Evolutionary conservation across 345 rosid genomes (phyloP).

Genomic region (Camelina sativa): DNA sequence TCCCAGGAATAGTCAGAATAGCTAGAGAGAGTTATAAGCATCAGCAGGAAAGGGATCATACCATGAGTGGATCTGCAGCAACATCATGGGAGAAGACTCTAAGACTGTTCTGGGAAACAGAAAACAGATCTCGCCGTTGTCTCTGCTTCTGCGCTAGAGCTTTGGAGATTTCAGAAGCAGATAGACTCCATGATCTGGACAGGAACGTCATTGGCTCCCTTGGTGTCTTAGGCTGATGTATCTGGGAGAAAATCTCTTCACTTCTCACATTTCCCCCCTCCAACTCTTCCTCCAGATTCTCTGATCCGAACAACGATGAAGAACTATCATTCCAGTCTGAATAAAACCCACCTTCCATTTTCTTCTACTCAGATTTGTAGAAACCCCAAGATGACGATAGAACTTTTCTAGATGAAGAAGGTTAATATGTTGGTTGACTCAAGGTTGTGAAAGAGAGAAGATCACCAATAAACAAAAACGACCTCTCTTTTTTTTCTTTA

Average conservation of each 20-base stretch:
- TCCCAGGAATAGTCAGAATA: neutral
- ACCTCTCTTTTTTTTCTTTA: conserved; percentile 14
- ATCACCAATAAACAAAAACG: conserved; percentile 4
- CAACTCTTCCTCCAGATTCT: conserved; percentile 57
- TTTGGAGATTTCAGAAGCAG: conserved; percentile 86
- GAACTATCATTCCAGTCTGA: conserved; percentile 44
- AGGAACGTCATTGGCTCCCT: conserved; percentile 89
- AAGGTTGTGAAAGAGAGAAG: conserved; percentile 5
- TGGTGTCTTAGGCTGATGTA: conserved; percentile 78
- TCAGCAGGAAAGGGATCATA: neutral
- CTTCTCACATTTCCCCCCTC: conserved; percentile 27
- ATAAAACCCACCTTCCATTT: conserved; percentile 59
- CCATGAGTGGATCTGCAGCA: conserved; percentile 34
- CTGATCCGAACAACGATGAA: conserved; percentile 45
- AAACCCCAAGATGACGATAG: neutral
- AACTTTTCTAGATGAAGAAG: neutral
- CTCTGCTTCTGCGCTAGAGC: conserved; percentile 56
- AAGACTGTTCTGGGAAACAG: conserved; percentile 1
- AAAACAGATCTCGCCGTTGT: conserved; percentile 44
- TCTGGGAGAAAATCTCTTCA: conserved; percentile 28
- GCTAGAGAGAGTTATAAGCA: too few species aligned
- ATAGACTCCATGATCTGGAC: conserved; percentile 88
- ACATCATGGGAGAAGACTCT: conserved; percentile 21
- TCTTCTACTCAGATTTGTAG: conserved; percentile 5
- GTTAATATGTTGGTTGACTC: conserved; percentile 18